Evolutionary conservation across 345 rosid species (phyloP).

Genomic region (Fremontodendron californicum): DNA sequence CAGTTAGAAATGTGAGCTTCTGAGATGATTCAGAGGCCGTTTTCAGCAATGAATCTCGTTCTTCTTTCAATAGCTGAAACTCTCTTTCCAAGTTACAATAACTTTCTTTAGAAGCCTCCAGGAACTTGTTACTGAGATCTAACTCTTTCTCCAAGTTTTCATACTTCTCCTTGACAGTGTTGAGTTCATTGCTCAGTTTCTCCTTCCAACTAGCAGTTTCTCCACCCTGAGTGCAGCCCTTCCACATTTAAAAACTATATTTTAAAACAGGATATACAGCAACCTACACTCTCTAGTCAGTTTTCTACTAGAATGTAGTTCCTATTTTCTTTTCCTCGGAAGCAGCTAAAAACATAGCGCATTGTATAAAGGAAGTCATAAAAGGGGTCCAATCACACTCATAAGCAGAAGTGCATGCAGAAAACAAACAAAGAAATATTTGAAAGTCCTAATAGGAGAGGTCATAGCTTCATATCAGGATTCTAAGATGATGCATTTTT

Average conservation of each 20-base stretch:
- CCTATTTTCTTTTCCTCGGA: not conserved
- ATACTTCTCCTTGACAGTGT: conserved; percentile 45
- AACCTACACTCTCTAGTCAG: not conserved
- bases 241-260: conserved; percentile 46
- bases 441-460: not conserved
- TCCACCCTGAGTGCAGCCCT: conserved; percentile 47
- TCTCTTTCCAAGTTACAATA: conserved; percentile 51
- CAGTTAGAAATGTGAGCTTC: conserved; percentile 37
- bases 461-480: not conserved
- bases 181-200: conserved; percentile 42
- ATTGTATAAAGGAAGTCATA: not conserved
- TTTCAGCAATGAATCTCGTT: conserved; percentile 47
- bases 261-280: conserved; percentile 28
- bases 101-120: conserved; percentile 49
- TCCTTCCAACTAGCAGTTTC: conserved; percentile 40
- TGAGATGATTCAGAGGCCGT: conserved; percentile 41
- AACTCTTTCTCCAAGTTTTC: conserved; percentile 46
- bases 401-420: not conserved
- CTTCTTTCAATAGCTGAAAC: conserved; percentile 52
- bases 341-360: not conserved
- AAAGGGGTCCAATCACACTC: not conserved
- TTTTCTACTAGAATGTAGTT: not conserved
- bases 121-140: conserved; percentile 36
- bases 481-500: not conserved
- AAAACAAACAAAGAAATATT: not conserved